Evolutionary conservation across 169 alveolate species (phyloP), one percentile per base, ranked within the genome.

Genomic region (Plasmodium vivax): DNA sequence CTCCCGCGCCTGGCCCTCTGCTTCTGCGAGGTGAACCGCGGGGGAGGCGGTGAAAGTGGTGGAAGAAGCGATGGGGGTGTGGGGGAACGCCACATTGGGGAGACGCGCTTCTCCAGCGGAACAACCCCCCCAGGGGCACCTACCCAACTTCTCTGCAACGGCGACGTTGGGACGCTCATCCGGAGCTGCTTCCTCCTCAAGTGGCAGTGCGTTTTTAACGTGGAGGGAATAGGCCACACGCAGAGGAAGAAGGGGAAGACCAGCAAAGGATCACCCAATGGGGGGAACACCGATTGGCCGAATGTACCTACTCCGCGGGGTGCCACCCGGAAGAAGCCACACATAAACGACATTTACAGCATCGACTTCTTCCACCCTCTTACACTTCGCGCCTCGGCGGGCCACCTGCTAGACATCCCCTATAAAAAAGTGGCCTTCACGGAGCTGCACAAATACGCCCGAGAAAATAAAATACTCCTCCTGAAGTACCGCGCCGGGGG

Each of bases 331-430:
- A 90, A 58, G 71, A 90, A 79, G 23, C 32, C 19, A 38, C 56
- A 90, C 51, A 90, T 90, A 58, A 80, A 80, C 36, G 45, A 38
- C 12, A 58, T 90, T 36, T 90, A 90, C 45, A 62, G 80, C 14
- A 80, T 90, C 12, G 94, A 90, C 16, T 90, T 90, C 79, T 90
- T 90, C 41, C 94, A 90, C 54, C 94, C 94, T 16, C 23, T 90
- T 19, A 90, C 94, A 2, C 8, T 90, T 47, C 85, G 94, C 16
- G 94, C 94, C 9, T 90, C 94, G 19, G 34, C 87, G 27, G 94
- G 94, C 1, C 73, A 90, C 36, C 34, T 90, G 74, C 36, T 90
- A 30, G 94, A 90, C 41, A 90, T 90, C 14, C 94, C 94, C 30
- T 90, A 80, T 36, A 90, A 90, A 51, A 90, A 38, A 6, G 56